Conservation (phyloP, 176 grass and related monocot genomes). For the Oryza glumipatula region DNA sequence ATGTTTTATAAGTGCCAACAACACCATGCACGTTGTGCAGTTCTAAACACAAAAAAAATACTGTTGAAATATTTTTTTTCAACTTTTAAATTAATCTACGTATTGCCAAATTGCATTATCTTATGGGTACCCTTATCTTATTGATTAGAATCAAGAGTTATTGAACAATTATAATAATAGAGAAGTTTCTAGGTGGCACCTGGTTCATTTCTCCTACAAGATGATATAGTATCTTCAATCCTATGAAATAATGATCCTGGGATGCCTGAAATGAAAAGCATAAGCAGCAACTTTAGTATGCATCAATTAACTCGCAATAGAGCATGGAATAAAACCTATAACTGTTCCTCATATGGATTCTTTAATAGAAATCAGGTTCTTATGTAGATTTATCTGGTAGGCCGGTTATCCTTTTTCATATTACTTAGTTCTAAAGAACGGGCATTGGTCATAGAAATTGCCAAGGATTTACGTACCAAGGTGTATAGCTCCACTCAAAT, state of each 20-base stretch:
- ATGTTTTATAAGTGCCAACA: constrained; percentile 7
- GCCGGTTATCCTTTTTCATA: constrained; percentile 13
- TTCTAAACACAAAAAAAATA: constrained; percentile 10
- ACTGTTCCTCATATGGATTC: neutral
- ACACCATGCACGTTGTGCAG: neutral
- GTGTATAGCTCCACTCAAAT: constrained; percentile 22
- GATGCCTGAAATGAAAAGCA: constrained; percentile 68
- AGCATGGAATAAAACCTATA: constrained; percentile 2
- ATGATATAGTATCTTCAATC: constrained; percentile 90
- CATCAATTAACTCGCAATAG: constrained; percentile 6
- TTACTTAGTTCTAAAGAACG: constrained; percentile 15
- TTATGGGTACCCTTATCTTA: neutral
- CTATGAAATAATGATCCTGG: constrained; percentile 96
- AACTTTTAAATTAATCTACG: neutral
- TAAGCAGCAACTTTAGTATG: constrained; percentile 40
- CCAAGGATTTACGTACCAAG: neutral
- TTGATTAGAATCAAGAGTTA: neutral
- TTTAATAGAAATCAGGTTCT: neutral
- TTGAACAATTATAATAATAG: constrained; percentile 3
- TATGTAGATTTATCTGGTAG: constrained; percentile 9
- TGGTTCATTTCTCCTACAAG: constrained; percentile 97
- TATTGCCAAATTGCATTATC: constrained; percentile 2
- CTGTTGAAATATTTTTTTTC: neutral
- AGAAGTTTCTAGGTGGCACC: constrained; percentile 50
- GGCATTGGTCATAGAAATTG: constrained; percentile 7